Conservation (phyloP, 192 early-diverging fungal species). For the Bifiguratus adelaidae region DNA sequence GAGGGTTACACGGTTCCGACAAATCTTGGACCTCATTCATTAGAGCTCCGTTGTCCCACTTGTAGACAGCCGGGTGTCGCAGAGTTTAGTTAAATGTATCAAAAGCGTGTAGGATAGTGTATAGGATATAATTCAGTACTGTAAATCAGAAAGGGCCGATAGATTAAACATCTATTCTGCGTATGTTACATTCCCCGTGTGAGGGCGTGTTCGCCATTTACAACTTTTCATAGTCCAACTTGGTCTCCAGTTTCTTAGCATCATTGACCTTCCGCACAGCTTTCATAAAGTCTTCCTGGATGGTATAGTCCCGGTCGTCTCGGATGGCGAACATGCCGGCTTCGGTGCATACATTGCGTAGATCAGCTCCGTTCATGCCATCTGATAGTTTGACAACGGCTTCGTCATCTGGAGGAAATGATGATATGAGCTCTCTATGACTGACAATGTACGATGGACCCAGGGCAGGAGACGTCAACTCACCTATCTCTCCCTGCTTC, state of each 20-base stretch:
- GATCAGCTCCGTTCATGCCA: constrained; percentile 97
- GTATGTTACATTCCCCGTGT: no score
- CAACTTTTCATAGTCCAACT: constrained; percentile 82
- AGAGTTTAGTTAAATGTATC: no score
- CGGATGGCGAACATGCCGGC: constrained; percentile 99
- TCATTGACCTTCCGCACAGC: constrained; percentile 97
- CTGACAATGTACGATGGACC: neutral
- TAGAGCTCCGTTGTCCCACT: no score
- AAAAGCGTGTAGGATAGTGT: no score
- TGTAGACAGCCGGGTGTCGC: no score
- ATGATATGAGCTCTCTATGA: neutral
- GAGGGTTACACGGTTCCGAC: no score
- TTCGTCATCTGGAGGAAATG: constrained; percentile 71
- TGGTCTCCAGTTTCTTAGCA: constrained; percentile 90
- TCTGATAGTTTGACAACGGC: constrained; percentile 97
- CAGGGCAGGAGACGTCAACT: neutral
- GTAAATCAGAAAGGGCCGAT: no score
- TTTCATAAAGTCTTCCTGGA: constrained; percentile 99
- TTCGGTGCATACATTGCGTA: constrained; percentile 99
- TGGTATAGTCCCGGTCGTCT: constrained; percentile 92
- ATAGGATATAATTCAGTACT: no score
- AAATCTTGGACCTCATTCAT: no score
- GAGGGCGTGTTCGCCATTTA: no score
- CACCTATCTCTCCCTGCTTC: constrained; percentile 94
- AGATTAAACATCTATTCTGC: no score